Conservation (phyloP, 2,329 filamentous ascomycete species). For the Fonsecaea multimorphosa region DNA sequence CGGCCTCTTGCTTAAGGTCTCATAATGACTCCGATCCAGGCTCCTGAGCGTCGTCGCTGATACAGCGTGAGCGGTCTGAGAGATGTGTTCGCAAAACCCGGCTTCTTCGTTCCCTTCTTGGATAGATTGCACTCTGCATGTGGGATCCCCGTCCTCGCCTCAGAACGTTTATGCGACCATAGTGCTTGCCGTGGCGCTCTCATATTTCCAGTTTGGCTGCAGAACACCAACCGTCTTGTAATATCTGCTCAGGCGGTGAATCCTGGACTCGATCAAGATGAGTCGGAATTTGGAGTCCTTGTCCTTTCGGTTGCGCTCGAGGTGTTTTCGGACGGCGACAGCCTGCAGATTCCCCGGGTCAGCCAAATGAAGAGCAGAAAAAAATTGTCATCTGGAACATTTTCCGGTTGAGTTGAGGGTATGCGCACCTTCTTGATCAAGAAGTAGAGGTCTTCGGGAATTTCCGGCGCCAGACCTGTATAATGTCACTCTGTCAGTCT, state of each 20-base stretch:
- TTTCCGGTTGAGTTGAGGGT: not conserved
- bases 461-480: slow-evolving; percentile 95
- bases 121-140: not conserved
- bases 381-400: not conserved
- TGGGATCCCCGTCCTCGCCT: not conserved
- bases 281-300: slow-evolving; percentile 99
- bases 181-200: slow-evolving; percentile 94
- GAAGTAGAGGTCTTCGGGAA: slow-evolving; percentile 99
- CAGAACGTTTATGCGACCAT: slow-evolving; percentile 75
- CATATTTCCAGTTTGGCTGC: slow-evolving; percentile 97
- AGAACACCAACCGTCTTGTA: slow-evolving; percentile 93
- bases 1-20: not conserved
- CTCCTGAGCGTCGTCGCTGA: not conserved
- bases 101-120: not conserved
- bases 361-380: not conserved
- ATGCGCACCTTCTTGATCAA: slow-evolving; percentile 95
- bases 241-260: slow-evolving; percentile 99
- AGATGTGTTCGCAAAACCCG: not conserved
- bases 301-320: slow-evolving; percentile 99
- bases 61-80: not conserved
- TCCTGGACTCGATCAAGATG: slow-evolving; percentile 99
- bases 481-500: slow-evolving; percentile 87
- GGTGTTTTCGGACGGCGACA: slow-evolving; percentile 99
- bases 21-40: not conserved
- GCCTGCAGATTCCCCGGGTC: slow-evolving; percentile 61